These are phyloP conservation scores for Cryptosporidium ubiquitum DNA, from an alignment of 169 alveolate genomes.

Conservation along the genomic window DNA sequence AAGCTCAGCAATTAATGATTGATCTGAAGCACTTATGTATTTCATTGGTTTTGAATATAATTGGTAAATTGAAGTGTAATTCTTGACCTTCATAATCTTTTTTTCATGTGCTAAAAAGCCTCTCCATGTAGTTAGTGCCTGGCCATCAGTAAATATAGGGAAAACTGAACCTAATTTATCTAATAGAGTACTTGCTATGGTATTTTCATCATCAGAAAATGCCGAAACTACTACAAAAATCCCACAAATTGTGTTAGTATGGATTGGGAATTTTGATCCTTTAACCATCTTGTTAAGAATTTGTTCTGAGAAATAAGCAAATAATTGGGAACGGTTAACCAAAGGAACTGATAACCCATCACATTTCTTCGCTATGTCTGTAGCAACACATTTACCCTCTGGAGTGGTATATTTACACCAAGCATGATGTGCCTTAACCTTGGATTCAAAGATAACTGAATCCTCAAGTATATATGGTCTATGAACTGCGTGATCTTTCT, in stretches of 20 bases:
- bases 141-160: constrained; percentile 46
- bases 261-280: constrained; percentile 43
- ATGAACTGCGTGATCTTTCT: constrained; percentile 48
- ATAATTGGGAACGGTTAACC: constrained; percentile 62
- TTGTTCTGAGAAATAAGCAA: constrained; percentile 47
- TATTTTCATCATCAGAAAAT: constrained; percentile 14
- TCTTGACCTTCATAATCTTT: constrained; percentile 19
- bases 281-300: constrained; percentile 34
- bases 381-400: constrained; percentile 63
- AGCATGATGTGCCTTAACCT: constrained; percentile 26
- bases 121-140: constrained; percentile 20
- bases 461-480: constrained; percentile 53
- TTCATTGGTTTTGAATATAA: constrained; percentile 34
- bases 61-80: neutral
- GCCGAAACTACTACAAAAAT: constrained; percentile 7
- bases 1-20: constrained; percentile 13
- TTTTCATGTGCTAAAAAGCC: constrained; percentile 28
- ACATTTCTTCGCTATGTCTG: constrained; percentile 56
- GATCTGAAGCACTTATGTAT: constrained; percentile 39
- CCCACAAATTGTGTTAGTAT: constrained; percentile 45
- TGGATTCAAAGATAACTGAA: constrained; percentile 29
- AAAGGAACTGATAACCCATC: constrained; percentile 51
- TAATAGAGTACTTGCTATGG: neutral
- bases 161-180: constrained; percentile 34
- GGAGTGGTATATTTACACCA: constrained; percentile 65